A percentile compares a stretch with the other conserved stretches of the same genome.
Evolutionary conservation across 106 monocot genomes (phyloP).

Genomic region (Dendrobium officinale): DNA sequence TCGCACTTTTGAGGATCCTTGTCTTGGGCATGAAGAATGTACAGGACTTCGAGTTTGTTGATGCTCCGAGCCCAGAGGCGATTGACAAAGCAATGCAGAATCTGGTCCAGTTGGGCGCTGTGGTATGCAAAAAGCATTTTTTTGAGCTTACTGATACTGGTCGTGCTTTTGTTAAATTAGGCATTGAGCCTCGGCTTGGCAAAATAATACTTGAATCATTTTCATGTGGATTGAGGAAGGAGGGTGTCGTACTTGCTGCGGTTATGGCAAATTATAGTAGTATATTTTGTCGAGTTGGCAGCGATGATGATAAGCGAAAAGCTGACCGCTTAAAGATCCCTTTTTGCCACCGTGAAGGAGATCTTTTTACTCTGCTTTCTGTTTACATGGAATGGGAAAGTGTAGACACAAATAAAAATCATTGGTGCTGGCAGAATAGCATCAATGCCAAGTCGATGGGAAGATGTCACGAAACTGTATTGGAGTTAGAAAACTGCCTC

Average conservation of each 20-base stretch:
- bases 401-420: conserved; percentile 31
- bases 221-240: conserved; percentile 46
- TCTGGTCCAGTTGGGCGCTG: conserved; percentile 61
- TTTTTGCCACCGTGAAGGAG: conserved; percentile 86
- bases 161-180: conserved; percentile 56
- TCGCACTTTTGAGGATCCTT: conserved; percentile 80
- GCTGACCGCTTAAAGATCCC: conserved; percentile 85
- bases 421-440: conserved; percentile 95
- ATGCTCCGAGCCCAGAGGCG: conserved; percentile 61
- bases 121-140: conserved; percentile 20
- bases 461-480: conserved; percentile 70
- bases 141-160: conserved; percentile 62
- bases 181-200: conserved; percentile 85
- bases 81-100: conserved; percentile 71
- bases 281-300: conserved; percentile 92
- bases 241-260: conserved; percentile 86
- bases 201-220: conserved; percentile 85
- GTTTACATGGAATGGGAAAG: conserved; percentile 92
- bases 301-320: conserved; percentile 58
- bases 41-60: conserved; percentile 87
- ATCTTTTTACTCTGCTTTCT: conserved; percentile 87
- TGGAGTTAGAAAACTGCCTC: conserved; percentile 69
- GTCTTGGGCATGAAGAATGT: conserved; percentile 52
- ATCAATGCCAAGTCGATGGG: conserved; percentile 97
- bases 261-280: conserved; percentile 90